Evolutionary conservation across 164 flowering plant species (phyloP).

Genomic region (Aristolochia contorta): DNA sequence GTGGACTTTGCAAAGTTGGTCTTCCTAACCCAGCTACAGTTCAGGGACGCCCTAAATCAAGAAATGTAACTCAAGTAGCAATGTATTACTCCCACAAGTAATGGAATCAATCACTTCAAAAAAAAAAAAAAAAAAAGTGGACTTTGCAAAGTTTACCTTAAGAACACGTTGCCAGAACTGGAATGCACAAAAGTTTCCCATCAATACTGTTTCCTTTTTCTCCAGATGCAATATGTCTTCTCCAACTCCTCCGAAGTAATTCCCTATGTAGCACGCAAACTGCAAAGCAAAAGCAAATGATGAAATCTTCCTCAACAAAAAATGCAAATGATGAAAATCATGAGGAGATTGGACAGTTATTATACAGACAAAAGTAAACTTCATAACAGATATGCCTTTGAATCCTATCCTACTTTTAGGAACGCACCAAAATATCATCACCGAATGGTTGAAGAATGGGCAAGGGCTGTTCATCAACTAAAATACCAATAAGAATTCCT

Average conservation of each 20-base stretch:
- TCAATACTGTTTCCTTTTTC: conserved; percentile 42
- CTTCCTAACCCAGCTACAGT: no score
- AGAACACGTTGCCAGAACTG: conserved; percentile 85
- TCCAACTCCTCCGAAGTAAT: conserved; percentile 39
- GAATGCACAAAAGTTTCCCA: conserved; percentile 76
- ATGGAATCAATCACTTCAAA: no score
- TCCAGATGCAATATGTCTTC: conserved; percentile 24
- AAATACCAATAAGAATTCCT: conserved; percentile 80
- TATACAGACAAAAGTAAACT: no score
- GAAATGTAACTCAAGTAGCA: no score
- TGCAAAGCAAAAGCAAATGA: conserved; percentile 16
- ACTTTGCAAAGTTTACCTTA: conserved; percentile 42
- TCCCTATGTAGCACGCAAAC: conserved; percentile 40
- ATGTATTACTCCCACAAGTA: no score
- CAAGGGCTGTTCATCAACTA: conserved; percentile 82
- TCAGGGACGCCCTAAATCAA: no score
- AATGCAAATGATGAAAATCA: conserved; percentile 6
- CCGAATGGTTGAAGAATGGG: conserved; percentile 90
- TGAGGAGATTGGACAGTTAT: neutral
- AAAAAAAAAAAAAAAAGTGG: no score
- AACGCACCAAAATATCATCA: conserved; percentile 52
- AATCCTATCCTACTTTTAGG: neutral
- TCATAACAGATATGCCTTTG: no score
- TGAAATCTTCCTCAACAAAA: no score
- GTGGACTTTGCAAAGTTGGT: no score